phyloP scores from a whole-genome alignment of 2,329 filamentous ascomycete genomes.

The Hymenoscyphus fraxineus region DNA sequence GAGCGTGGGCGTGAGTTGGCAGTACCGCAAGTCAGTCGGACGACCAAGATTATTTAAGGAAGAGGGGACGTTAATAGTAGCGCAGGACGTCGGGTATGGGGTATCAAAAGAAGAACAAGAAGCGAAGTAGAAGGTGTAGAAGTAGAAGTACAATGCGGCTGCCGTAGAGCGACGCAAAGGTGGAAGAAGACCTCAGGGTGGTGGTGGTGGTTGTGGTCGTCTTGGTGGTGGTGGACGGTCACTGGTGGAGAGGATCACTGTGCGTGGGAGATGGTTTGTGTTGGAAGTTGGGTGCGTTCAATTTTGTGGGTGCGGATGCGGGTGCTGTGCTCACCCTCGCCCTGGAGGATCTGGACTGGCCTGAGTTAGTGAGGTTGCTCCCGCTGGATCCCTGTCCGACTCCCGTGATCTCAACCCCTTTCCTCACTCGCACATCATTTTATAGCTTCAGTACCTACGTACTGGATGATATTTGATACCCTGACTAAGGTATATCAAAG shows the following conservation, averaged over 20 bases:
- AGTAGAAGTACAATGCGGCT: slow-evolving; percentile 24
- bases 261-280: background rate
- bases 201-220: slow-evolving; percentile 15
- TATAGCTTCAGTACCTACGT: too few relatives aligned
- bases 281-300: background rate
- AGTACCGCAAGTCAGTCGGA: slow-evolving; percentile 17
- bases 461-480: too few relatives aligned
- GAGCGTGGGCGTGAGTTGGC: slow-evolving; percentile 16
- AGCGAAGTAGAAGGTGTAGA: slow-evolving; percentile 10
- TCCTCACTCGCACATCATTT: background rate
- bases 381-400: background rate
- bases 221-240: background rate
- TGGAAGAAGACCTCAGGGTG: slow-evolving; percentile 1
- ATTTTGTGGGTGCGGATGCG: background rate
- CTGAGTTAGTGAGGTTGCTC: background rate
- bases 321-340: background rate
- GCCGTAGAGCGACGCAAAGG: slow-evolving; percentile 7
- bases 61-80: slow-evolving; percentile 9
- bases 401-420: background rate
- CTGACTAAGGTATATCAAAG: too few relatives aligned
- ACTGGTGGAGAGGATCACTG: background rate
- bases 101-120: slow-evolving; percentile 34
- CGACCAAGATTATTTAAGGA: slow-evolving; percentile 12
- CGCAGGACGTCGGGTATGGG: slow-evolving; percentile 28
- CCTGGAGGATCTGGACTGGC: background rate